These are phyloP conservation scores for Jackrogersella minutella DNA, from an alignment of 495 filamentous ascomycete species.

Conservation along the genomic window DNA sequence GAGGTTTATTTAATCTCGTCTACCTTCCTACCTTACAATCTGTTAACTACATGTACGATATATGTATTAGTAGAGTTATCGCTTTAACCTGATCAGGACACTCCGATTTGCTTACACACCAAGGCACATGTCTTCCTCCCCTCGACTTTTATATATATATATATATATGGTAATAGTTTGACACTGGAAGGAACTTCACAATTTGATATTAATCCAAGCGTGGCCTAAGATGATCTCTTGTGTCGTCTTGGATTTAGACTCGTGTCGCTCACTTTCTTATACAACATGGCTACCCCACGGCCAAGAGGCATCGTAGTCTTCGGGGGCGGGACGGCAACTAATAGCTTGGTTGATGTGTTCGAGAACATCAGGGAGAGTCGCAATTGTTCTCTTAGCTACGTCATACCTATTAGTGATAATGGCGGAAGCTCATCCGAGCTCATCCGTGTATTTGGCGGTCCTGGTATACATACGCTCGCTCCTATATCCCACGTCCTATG, in stretches of 20 bases:
- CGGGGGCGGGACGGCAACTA: constrained; percentile 90
- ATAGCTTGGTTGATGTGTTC: constrained; percentile 93
- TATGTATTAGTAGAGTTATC: neutral
- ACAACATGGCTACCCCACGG: constrained; percentile 33
- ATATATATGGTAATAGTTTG: no score
- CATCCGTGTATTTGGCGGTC: constrained; percentile 91
- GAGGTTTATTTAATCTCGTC: no score
- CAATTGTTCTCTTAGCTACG: constrained; percentile 74
- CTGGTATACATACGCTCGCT: constrained; percentile 50
- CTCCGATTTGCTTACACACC: neutral
- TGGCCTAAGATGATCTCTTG: neutral
- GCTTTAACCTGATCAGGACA: constrained; percentile 12
- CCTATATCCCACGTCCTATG: neutral
- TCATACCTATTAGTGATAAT: constrained; percentile 96
- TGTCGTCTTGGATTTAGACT: neutral
- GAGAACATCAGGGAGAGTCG: constrained; percentile 74
- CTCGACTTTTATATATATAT: neutral
- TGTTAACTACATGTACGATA: no score
- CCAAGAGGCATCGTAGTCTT: constrained; percentile 74
- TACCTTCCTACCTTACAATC: no score
- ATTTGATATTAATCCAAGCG: neutral
- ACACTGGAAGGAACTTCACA: no score
- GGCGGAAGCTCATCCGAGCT: constrained; percentile 91
- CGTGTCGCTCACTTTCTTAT: neutral
- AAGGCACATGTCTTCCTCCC: neutral